Percentiles rank a stretch among this genome's conserved stretches.
These are phyloP conservation scores for Lepidium aucheri DNA, from an alignment of 345 rosid genomes.

Conservation along the genomic window DNA sequence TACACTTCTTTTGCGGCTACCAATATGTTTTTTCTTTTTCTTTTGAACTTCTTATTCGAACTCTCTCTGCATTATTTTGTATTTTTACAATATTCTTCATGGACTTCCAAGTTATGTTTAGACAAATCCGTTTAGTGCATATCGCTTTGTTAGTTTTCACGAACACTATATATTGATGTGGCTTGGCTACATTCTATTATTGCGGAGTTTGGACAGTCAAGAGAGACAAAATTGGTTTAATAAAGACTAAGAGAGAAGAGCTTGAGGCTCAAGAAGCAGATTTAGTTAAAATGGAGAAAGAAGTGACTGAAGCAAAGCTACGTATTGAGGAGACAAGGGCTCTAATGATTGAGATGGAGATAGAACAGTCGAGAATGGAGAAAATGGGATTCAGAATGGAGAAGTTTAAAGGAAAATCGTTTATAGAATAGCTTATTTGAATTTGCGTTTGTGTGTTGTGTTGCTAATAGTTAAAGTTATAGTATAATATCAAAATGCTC, in stretches of 20 bases:
- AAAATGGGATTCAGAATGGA: conserved; percentile 36
- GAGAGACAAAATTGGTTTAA: too few relatives aligned
- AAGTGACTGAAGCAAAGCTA: conserved; percentile 29
- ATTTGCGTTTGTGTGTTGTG: not conserved
- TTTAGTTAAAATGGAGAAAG: conserved; percentile 42
- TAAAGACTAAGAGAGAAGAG: conserved; percentile 40
- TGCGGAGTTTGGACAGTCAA: too few relatives aligned
- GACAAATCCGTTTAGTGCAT: too few relatives aligned
- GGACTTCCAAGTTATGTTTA: too few relatives aligned
- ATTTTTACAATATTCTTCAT: too few relatives aligned
- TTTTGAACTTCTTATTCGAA: too few relatives aligned
- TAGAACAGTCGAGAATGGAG: conserved; percentile 31
- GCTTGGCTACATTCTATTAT: too few relatives aligned
- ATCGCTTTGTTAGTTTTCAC: too few relatives aligned
- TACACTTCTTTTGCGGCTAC: not conserved
- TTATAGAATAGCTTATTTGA: conserved; percentile 50
- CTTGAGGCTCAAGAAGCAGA: conserved; percentile 38
- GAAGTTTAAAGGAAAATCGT: conserved; percentile 41
- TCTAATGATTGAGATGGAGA: conserved; percentile 37
- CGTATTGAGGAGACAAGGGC: conserved; percentile 30
- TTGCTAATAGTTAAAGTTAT: conserved; percentile 11
- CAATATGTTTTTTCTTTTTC: too few relatives aligned
- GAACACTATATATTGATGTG: too few relatives aligned
- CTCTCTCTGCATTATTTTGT: too few relatives aligned
- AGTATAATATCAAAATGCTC: not conserved